Evolutionary conservation across 2,329 filamentous ascomycete genomes (phyloP).

Genomic region (Calycina marina): DNA sequence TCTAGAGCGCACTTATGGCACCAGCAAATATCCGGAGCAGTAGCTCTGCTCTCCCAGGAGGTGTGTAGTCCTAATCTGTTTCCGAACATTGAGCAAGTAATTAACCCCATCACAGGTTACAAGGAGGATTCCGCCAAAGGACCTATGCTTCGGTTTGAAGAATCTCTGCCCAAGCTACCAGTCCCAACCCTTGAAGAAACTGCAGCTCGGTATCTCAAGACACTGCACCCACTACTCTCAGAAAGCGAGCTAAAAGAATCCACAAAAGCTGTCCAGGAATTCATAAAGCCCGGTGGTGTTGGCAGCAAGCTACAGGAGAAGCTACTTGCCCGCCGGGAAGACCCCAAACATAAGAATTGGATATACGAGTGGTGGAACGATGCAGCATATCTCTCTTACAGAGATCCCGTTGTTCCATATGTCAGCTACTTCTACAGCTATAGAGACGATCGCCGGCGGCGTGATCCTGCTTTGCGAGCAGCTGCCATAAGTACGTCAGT

Average conservation of each 20-base stretch:
- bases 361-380: slow-evolving; percentile 98
- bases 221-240: slow-evolving; percentile 60
- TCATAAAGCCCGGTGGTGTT: slow-evolving; percentile 72
- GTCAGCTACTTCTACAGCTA: slow-evolving; percentile 99
- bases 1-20: slow-evolving; percentile 30
- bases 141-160: slow-evolving; percentile 70
- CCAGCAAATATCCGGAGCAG: slow-evolving; percentile 36
- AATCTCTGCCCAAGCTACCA: slow-evolving; percentile 66
- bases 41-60: slow-evolving; percentile 37
- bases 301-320: slow-evolving; percentile 80
- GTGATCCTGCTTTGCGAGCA: slow-evolving; percentile 82
- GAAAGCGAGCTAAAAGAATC: slow-evolving; percentile 54
- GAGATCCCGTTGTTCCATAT: slow-evolving; percentile 92
- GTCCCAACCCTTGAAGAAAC: slow-evolving; percentile 76
- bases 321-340: slow-evolving; percentile 61
- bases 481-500: slow-evolving; percentile 76
- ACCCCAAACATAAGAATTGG: slow-evolving; percentile 83
- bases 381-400: slow-evolving; percentile 79
- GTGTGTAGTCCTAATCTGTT: slow-evolving; percentile 23
- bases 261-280: slow-evolving; percentile 74
- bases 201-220: slow-evolving; percentile 65
- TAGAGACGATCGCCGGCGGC: slow-evolving; percentile 76
- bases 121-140: slow-evolving; percentile 68
- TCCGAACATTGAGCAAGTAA: slow-evolving; percentile 5
- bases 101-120: slow-evolving; percentile 41